phyloP scores from a whole-genome alignment of 352 stramenopile genomes.

The Globisporangium acanthophoron region DNA sequence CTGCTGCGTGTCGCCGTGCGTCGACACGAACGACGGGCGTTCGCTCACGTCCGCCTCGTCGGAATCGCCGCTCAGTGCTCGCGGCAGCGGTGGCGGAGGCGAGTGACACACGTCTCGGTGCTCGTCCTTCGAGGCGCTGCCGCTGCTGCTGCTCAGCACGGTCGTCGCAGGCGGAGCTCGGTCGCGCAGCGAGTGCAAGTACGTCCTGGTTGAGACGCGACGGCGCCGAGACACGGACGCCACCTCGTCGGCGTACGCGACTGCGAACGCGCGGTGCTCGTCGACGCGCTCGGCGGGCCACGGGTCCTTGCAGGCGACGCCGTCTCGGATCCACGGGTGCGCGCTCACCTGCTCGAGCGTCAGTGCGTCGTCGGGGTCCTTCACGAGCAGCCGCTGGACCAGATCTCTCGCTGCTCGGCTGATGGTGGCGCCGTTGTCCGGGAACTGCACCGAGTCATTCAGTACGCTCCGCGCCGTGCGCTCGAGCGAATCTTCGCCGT shows the following conservation, averaged over 20 bases:
- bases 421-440: conserved; percentile 3
- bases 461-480: conserved; percentile 29
- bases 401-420: conserved; percentile 71
- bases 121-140: conserved; percentile 4
- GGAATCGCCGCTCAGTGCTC: neutral
- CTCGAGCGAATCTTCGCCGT: conserved; percentile 13
- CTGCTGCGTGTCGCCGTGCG: conserved; percentile 29
- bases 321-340: conserved; percentile 64
- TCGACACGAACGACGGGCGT: conserved; percentile 73
- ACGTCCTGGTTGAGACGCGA: conserved; percentile 15
- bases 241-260: conserved; percentile 39
- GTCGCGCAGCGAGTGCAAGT: conserved; percentile 11
- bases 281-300: conserved; percentile 42
- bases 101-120: conserved; percentile 7
- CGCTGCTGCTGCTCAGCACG: conserved; percentile 1
- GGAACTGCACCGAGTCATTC: conserved; percentile 25
- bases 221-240: conserved; percentile 19
- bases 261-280: conserved; percentile 37
- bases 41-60: conserved; percentile 19
- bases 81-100: neutral
- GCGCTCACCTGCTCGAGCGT: conserved; percentile 49
- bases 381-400: conserved; percentile 48
- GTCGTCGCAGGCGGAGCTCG: neutral
- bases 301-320: conserved; percentile 32
- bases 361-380: conserved; percentile 37